Evolutionary conservation across 176 grass and related monocot genomes (phyloP), one percentile per base, ranked within the genome.

Genomic region (Neostapfia colusana): DNA sequence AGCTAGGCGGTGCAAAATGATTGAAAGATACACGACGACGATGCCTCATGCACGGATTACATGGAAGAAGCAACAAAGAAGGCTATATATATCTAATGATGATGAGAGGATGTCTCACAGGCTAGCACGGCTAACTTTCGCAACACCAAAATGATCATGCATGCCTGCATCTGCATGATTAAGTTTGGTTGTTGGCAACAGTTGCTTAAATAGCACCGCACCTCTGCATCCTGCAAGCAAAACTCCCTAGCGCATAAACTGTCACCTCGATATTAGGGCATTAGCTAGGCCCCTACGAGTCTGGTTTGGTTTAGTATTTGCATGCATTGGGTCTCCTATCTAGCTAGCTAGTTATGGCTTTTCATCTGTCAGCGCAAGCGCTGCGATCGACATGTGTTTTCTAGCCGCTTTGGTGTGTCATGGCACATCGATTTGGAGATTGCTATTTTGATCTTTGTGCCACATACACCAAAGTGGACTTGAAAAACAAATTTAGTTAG

Each of bases 191-290:
- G 86, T 76, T 45, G 38, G n/a, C 37, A 80, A 88, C 44, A 70
- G 66, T 75, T 84, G 75, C 86, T 88, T 88, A 88, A 88, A 63
- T 88, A 84, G 62, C 81, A 84, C 69, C 53, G 0, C 69, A 62
- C 39, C 21, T 53, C 21, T 68, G 26, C 65, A 72, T 72, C 10
- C 31, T 69, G 7, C 42, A 17, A 35, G 2, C 6, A 10, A 86
- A 82, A 55, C 51, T 55, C 75, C 63, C 63, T 48, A 71, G 26
- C 9, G 15, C 18, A 50, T 2, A 53, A 25, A 28, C 13, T 48
- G 11, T 24, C 5, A 24, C 43, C 48, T 54, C 21, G 51, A 54
- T 54, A 54, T 54, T 21, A 54, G 20, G 62, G 35, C 36, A 77
- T 49, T 53, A 63, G 57, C n/a, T n/a, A n/a, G n/a, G n/a, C 11